Evolutionary conservation across 208 protist genomes (phyloP).

Genomic region (Acanthamoeba healyi): DNA sequence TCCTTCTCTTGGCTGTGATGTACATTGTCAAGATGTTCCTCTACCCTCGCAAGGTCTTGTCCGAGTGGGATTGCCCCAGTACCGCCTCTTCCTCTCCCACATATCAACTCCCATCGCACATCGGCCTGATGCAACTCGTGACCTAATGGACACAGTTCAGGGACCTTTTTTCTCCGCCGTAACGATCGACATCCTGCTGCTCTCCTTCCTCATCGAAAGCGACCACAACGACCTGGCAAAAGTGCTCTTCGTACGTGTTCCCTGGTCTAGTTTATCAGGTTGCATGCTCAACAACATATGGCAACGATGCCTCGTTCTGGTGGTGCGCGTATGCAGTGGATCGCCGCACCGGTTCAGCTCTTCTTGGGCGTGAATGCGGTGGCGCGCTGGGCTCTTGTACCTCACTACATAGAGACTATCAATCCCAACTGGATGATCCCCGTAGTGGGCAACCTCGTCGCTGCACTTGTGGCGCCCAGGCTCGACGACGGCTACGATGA

Average conservation of each 20-base stretch:
- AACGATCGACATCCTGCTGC: slow-evolving; percentile 49
- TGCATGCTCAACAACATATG: too few relatives aligned
- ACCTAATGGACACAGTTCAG: neutral
- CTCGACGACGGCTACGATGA: slow-evolving; percentile 60
- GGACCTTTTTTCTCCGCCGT: slow-evolving; percentile 42
- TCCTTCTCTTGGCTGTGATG: neutral
- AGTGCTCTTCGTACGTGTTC: slow-evolving; percentile 17
- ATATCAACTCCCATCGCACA: neutral
- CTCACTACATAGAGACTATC: slow-evolving; percentile 56
- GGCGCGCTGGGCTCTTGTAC: slow-evolving; percentile 1
- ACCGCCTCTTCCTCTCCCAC: neutral
- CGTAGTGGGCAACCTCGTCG: slow-evolving; percentile 43
- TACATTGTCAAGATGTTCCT: slow-evolving; percentile 58
- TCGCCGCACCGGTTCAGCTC: slow-evolving; percentile 3
- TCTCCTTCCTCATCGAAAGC: slow-evolving; percentile 34
- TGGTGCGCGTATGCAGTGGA: slow-evolving; percentile 2
- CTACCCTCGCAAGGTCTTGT: slow-evolving; percentile 49
- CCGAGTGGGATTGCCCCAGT: slow-evolving; percentile 53
- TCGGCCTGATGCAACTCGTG: neutral
- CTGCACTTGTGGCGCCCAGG: neutral
- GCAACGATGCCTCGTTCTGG: too few relatives aligned
- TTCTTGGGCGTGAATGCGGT: neutral
- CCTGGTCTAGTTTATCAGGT: too few relatives aligned
- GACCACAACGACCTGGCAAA: slow-evolving; percentile 27
- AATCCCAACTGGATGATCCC: slow-evolving; percentile 69